Conservation (phyloP, 805 yeast species). For the Lachancea sp. region DNA sequence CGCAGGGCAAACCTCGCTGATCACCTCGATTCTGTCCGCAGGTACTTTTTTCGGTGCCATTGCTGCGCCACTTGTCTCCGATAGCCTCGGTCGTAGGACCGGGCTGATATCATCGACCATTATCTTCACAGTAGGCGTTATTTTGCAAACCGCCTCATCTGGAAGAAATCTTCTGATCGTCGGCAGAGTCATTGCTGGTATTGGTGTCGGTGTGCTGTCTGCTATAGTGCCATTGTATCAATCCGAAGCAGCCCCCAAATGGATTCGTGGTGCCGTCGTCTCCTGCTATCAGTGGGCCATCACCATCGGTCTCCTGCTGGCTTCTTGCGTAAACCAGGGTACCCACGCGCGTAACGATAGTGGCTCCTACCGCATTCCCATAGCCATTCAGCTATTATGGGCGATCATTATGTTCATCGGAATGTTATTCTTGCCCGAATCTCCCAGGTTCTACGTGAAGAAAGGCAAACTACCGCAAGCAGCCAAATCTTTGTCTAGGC, state of each 20-base stretch:
- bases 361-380: slow-evolving; percentile 46
- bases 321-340: slow-evolving; percentile 59
- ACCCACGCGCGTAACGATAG: slow-evolving; percentile 44
- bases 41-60: slow-evolving; percentile 70
- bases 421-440: slow-evolving; percentile 58
- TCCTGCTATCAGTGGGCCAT: slow-evolving; percentile 68
- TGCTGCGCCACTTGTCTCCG: slow-evolving; percentile 51
- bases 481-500: slow-evolving; percentile 48
- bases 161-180: slow-evolving; percentile 47
- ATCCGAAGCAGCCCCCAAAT: slow-evolving; percentile 76
- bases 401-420: slow-evolving; percentile 37
- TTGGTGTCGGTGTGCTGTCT: slow-evolving; percentile 69
- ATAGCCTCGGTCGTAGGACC: slow-evolving; percentile 49
- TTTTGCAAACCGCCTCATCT: slow-evolving; percentile 43
- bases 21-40: slow-evolving; percentile 64
- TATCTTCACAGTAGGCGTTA: slow-evolving; percentile 46
- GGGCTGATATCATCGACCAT: slow-evolving; percentile 40
- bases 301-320: slow-evolving; percentile 67
- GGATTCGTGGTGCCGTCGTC: slow-evolving; percentile 73
- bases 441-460: slow-evolving; percentile 63
- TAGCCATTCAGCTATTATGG: slow-evolving; percentile 52
- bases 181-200: slow-evolving; percentile 65
- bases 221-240: slow-evolving; percentile 71
- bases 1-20: slow-evolving; percentile 47
- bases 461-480: slow-evolving; percentile 55